Conservation (phyloP, 179 eudicot genomes). For the Vitellaria paradoxa region DNA sequence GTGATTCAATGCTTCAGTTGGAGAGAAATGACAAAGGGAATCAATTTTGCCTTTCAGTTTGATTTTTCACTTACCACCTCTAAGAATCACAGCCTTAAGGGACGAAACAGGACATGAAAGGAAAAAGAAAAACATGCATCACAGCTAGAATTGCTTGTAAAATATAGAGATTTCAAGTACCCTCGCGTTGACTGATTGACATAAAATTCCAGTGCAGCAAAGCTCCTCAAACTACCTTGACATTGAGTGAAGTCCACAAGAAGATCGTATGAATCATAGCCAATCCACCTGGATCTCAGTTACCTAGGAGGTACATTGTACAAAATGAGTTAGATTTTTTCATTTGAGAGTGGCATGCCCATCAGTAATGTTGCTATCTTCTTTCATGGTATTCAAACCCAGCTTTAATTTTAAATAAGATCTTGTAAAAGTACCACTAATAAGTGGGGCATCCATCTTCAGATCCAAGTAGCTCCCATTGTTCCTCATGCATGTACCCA, state of each 20-base stretch:
- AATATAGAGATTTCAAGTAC: constrained; percentile 1
- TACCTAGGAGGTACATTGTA: too few relatives aligned
- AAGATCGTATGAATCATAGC: neutral
- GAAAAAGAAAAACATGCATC: neutral
- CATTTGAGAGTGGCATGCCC: neutral
- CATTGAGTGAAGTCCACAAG: neutral
- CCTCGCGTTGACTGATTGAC: neutral
- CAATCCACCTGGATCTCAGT: neutral
- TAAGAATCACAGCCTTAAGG: neutral
- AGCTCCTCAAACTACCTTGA: constrained; percentile 8
- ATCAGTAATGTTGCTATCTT: neutral
- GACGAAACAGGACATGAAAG: neutral
- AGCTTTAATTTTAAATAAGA: neutral
- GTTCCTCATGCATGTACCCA: constrained; percentile 15
- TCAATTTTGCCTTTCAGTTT: too few relatives aligned
- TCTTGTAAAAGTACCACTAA: neutral
- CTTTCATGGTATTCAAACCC: neutral
- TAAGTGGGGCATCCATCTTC: constrained; percentile 2
- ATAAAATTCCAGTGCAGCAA: neutral
- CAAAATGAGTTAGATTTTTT: neutral
- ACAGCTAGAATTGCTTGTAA: neutral
- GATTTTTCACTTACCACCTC: too few relatives aligned
- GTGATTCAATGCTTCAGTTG: too few relatives aligned
- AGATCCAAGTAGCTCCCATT: constrained; percentile 11
- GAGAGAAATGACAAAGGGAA: too few relatives aligned